Conservation (phyloP, 2,329 filamentous ascomycete species). For the Nannizzia gypsea region DNA sequence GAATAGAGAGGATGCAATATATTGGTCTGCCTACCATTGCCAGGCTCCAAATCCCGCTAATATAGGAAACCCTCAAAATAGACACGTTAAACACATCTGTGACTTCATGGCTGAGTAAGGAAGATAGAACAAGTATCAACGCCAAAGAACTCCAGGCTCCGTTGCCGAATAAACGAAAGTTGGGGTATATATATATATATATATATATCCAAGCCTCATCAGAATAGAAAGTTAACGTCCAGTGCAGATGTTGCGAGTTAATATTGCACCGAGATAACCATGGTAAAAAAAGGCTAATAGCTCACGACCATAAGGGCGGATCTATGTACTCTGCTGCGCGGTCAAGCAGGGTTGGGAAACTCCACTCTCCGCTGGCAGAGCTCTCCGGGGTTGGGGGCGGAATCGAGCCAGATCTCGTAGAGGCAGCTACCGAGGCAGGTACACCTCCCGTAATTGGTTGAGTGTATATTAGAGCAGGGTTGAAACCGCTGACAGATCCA, state of each 20-base stretch:
- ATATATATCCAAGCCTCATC: not conserved
- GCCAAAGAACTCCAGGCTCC: not conserved
- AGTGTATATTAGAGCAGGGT: not conserved
- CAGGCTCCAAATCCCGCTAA: not conserved
- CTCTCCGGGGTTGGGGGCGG: constrained; percentile 38
- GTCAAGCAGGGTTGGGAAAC: constrained; percentile 35
- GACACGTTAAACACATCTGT: not conserved
- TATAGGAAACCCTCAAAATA: not conserved
- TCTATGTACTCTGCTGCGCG: constrained; percentile 39
- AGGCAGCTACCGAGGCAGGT: constrained; percentile 11
- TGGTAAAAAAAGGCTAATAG: not conserved
- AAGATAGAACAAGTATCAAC: not conserved
- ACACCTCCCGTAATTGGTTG: not conserved
- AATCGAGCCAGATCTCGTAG: constrained; percentile 23
- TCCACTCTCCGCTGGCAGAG: constrained; percentile 37
- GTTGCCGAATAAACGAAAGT: not conserved
- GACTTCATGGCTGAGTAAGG: not conserved
- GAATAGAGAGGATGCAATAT: not conserved
- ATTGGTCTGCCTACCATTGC: not conserved
- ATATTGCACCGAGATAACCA: not conserved
- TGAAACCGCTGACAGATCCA: constrained; percentile 11
- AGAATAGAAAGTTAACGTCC: not conserved
- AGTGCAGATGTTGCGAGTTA: not conserved
- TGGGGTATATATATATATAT: not conserved
- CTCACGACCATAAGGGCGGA: constrained; percentile 31